Percentiles rank a stretch among this genome's conserved stretches.
Evolutionary conservation across 331 rosid genomes (phyloP).

Genomic region (Stylosanthes scabra): DNA sequence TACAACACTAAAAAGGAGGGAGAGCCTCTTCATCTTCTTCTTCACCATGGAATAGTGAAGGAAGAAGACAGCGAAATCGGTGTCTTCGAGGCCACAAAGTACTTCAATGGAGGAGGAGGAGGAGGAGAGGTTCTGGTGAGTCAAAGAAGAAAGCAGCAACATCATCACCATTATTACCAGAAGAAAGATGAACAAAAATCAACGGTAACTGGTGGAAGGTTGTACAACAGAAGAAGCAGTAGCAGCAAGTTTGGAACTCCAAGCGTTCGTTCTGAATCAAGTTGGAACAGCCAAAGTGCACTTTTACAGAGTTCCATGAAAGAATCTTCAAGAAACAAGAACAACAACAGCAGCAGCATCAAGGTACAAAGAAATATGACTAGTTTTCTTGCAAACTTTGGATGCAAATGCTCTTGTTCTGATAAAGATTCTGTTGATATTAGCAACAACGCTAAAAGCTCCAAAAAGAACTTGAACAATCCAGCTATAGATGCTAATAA

Average conservation of each 20-base stretch:
- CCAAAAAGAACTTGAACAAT: conserved; percentile 36
- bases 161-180: neutral
- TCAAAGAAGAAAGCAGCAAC: conserved; percentile 38
- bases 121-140: conserved; percentile 20
- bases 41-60: conserved; percentile 41
- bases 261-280: conserved; percentile 75
- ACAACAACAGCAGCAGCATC: conserved; percentile 5
- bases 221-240: conserved; percentile 23
- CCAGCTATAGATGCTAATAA: too few species aligned
- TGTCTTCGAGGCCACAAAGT: conserved; percentile 85
- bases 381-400: conserved; percentile 60
- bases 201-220: conserved; percentile 36
- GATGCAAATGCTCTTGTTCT: conserved; percentile 75
- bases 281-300: conserved; percentile 82
- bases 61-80: conserved; percentile 85
- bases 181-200: conserved; percentile 36
- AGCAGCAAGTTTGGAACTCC: conserved; percentile 60
- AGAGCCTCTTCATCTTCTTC: neutral
- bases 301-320: conserved; percentile 45
- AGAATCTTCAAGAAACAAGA: conserved; percentile 40
- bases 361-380: conserved; percentile 45
- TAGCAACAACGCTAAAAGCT: conserved; percentile 18
- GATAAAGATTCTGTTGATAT: conserved; percentile 72
- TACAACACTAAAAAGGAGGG: conserved; percentile 37
- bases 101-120: conserved; percentile 90